Percentiles rank a stretch among this genome's conserved stretches.
Conservation (phyloP, 1,139 yeast species). For the Debaryomyces singareniensis region DNA sequence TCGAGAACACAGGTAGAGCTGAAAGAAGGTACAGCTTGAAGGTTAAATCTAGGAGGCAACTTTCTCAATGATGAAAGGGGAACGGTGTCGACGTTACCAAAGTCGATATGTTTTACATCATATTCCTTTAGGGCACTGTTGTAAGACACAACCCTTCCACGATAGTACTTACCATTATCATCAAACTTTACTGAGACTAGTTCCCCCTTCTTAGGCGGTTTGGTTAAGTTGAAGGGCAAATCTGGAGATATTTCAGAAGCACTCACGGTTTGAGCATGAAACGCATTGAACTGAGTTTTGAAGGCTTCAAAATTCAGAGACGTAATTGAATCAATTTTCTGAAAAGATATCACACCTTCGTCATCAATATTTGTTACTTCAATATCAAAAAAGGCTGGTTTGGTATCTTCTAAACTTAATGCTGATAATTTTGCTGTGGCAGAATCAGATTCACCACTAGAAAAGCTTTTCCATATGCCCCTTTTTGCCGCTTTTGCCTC, state of each 20-base stretch:
- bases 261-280: conserved; percentile 34
- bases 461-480: conserved; percentile 66
- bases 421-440: conserved; percentile 6
- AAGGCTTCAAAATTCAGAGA: conserved; percentile 31
- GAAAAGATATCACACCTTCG: conserved; percentile 50
- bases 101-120: conserved; percentile 58
- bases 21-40: conserved; percentile 41
- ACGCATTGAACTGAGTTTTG: conserved; percentile 41
- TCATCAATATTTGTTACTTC: conserved; percentile 49
- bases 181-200: conserved; percentile 52
- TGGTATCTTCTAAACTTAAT: conserved; percentile 20
- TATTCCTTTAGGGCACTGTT: conserved; percentile 43
- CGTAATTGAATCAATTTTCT: conserved; percentile 33
- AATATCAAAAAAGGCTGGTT: conserved; percentile 55
- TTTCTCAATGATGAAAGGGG: conserved; percentile 41
- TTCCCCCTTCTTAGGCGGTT: conserved; percentile 52
- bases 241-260: conserved; percentile 35
- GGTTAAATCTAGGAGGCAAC: conserved; percentile 48
- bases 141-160: conserved; percentile 50
- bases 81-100: conserved; percentile 54
- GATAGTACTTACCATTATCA: conserved; percentile 51
- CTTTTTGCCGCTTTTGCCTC: conserved; percentile 47
- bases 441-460: conserved; percentile 7
- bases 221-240: conserved; percentile 39
- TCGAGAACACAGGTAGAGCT: conserved; percentile 55